A percentile compares a stretch with the other conserved stretches of the same genome.
phyloP scores from a whole-genome alignment of 2,329 filamentous ascomycete species.

The Fusarium nisikadoi region DNA sequence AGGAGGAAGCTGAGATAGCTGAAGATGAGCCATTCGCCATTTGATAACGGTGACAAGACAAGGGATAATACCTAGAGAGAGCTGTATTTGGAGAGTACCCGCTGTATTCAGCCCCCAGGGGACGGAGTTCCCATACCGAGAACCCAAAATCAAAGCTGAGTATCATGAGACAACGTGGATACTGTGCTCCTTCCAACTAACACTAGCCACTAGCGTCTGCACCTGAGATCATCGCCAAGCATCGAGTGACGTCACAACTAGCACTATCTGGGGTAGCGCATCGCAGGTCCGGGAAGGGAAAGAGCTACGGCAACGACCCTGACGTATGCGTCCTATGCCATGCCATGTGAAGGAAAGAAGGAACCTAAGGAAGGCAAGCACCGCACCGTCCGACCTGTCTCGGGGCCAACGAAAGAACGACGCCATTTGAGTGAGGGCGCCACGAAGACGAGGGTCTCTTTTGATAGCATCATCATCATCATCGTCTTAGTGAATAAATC shows the following conservation, averaged over 20 bases:
- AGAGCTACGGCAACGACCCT: slow-evolving; percentile 35
- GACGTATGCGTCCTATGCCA: slow-evolving; percentile 29
- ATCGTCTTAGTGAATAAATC: slow-evolving; percentile 35
- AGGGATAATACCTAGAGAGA: not conserved
- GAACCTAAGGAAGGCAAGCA: slow-evolving; percentile 25
- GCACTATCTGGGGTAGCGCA: slow-evolving; percentile 40
- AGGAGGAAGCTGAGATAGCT: not conserved
- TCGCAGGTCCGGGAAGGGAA: slow-evolving; percentile 25
- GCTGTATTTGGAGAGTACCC: not conserved
- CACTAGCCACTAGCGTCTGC: slow-evolving; percentile 26
- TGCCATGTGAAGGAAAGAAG: not conserved
- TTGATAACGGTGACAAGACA: not conserved
- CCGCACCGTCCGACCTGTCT: slow-evolving; percentile 28
- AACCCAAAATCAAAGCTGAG: slow-evolving; percentile 17
- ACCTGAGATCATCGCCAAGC: slow-evolving; percentile 40
- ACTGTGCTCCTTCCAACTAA: slow-evolving; percentile 12
- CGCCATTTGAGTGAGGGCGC: slow-evolving; percentile 30
- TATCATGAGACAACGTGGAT: not conserved
- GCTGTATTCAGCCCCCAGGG: not conserved
- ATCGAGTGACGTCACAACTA: slow-evolving; percentile 40
- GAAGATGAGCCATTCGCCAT: not conserved
- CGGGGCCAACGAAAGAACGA: slow-evolving; percentile 35
- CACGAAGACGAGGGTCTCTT: slow-evolving; percentile 27
- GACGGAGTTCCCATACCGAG: slow-evolving; percentile 4
- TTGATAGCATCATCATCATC: slow-evolving; percentile 35